A percentile compares a stretch with the other conserved stretches of the same genome.
Conservation (phyloP, 208 protist genomes). For the Strigomonas oncopelti region DNA sequence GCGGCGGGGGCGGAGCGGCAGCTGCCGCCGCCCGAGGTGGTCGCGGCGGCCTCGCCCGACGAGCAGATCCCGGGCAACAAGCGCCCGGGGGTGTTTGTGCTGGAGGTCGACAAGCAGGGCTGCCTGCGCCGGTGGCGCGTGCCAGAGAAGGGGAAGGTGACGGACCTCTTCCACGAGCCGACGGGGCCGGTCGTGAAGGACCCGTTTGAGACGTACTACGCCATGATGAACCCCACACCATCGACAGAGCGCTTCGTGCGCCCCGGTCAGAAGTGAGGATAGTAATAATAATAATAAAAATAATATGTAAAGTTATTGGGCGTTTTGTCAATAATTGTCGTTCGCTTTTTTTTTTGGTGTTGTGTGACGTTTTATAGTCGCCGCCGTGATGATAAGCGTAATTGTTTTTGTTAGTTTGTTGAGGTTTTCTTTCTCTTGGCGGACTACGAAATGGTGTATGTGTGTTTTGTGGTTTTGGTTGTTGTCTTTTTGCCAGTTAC, state of each 20-base stretch:
- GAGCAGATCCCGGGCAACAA: conserved; percentile 7
- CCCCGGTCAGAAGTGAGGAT: neutral
- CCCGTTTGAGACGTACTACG: conserved; percentile 80
- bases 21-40: neutral
- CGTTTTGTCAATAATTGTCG: neutral
- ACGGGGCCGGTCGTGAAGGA: conserved; percentile 60
- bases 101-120: conserved; percentile 62
- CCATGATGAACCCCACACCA: conserved; percentile 79
- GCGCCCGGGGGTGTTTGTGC: conserved; percentile 45
- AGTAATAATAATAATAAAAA: neutral
- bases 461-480: no score
- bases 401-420: no score
- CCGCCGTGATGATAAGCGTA: no score
- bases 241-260: conserved; percentile 48
- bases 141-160: conserved; percentile 29
- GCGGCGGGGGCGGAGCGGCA: conserved; percentile 47
- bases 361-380: neutral
- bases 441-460: no score
- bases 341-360: neutral
- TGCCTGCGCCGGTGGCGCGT: conserved; percentile 23
- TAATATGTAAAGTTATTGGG: neutral
- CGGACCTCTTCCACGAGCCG: conserved; percentile 50
- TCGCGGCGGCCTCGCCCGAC: neutral
- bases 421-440: no score
- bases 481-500: neutral